Evolutionary conservation across 169 alveolate genomes (phyloP), one percentile per base, ranked within the genome.

Genomic region (Cryptosporidium parvum): DNA sequence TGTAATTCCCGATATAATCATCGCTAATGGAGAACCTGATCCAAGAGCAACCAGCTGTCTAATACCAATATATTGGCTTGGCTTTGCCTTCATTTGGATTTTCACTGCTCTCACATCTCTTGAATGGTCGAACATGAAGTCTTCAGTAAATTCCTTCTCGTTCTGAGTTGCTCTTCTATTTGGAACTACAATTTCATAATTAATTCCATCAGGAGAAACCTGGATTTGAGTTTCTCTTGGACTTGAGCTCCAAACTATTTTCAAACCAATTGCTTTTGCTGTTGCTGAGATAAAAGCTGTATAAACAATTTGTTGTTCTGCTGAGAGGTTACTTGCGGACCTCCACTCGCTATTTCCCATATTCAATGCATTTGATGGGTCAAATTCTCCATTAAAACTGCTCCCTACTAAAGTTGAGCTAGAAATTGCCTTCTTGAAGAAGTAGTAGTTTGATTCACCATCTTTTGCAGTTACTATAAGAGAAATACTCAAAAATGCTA

Each of bases 51-150:
- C 94, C 10, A 95, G 91, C 67, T 94, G 96, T 62, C 96, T 93
- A 70, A 96, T 96, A 56, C 98, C 98, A 85, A 95, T 95, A 85
- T 93, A 96, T 75, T 95, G 93, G 85, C 93, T 94, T 29, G 92
- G 73, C 8, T 95, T 86, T 80, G 93, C 93, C 58, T 95, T 84
- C 95, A 96, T 91, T n/a, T 95, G 95, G 23, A 96, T 70, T 68
- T 92, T 92, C 53, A 96, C 85, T 44, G 92, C 92, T 80, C 85
- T 93, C 4, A 75, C n/a, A 37, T 75, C 86, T 61, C 73, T 56
- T 8, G 86, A 58, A n/a, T 75, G 86, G 29, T 75, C 86, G 42
- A 75, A 75, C 61, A 75, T 75, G 39, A 75, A 75, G 44, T 75
- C 65, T 44, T 75, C 86, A 16, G 75, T 75, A 33, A 37, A 75